A percentile compares a stretch with the other conserved stretches of the same genome.
Evolutionary conservation across 768 basidiomycete species (phyloP).

Genomic region (Punctularia strigosozonata): DNA sequence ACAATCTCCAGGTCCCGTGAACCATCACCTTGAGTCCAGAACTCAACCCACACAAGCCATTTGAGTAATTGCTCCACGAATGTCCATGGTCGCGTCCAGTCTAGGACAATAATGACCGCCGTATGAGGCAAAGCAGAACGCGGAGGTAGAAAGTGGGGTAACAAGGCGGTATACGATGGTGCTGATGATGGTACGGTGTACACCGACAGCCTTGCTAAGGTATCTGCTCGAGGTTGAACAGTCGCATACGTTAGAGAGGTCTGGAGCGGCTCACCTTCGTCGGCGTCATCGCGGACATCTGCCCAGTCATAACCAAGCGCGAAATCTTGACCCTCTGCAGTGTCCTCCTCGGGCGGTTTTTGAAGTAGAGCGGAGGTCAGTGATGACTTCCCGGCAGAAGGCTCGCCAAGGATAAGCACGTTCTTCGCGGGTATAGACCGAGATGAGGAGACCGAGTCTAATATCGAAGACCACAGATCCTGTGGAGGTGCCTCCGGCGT

Average conservation of each 20-base stretch:
- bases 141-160: conserved; percentile 75
- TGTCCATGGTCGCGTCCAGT: conserved; percentile 93
- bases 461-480: conserved; percentile 88
- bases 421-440: conserved; percentile 81
- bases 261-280: conserved; percentile 67
- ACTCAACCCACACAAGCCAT: conserved; percentile 83
- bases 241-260: no score
- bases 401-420: conserved; percentile 72
- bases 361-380: conserved; percentile 62
- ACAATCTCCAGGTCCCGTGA: conserved; percentile 63
- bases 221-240: conserved; percentile 44
- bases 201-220: conserved; percentile 78
- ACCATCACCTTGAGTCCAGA: conserved; percentile 61
- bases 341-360: conserved; percentile 44
- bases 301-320: conserved; percentile 90
- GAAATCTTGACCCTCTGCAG: conserved; percentile 60
- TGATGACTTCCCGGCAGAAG: conserved; percentile 68
- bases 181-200: conserved; percentile 82
- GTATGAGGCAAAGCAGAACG: conserved; percentile 55
- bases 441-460: conserved; percentile 75
- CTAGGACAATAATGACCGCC: conserved; percentile 73
- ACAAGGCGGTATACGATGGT: conserved; percentile 52
- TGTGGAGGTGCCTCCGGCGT: conserved; percentile 64
- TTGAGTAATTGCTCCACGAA: conserved; percentile 76
- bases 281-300: conserved; percentile 83